Evolutionary conservation across 2,329 filamentous ascomycete genomes (phyloP), one percentile per base, ranked within the genome.

Genomic region (Trichoderma atroviride): DNA sequence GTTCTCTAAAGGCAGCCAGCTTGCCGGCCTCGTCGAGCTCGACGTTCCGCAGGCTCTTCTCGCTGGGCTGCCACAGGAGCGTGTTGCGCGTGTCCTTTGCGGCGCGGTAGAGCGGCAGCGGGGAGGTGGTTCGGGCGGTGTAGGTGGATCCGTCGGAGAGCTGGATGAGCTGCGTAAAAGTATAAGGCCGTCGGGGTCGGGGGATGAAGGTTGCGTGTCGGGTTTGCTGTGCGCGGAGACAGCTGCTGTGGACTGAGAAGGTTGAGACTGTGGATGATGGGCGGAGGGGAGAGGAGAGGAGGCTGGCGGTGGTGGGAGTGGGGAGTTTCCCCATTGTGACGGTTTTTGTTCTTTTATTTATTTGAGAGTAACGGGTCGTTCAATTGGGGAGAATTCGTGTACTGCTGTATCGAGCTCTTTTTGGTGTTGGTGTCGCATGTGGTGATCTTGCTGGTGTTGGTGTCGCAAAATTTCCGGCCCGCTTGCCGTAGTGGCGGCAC

Each of bases 1-100:
- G 87, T 71, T 87, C 87, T 76, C 96, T 87, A 84, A 99, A 99
- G 68, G 92, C 92, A 64, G 91, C 92, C 76, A 99, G 82, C 77
- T 92, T 89, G 22, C 96, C 96, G 3, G 96, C 95, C 86, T 98
- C 96, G 80, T 99, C 96, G 72, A 96, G 89, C 83, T 99, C 96
- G 69, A 97, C 87, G 79, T 96, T 97, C 78, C 91, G 84, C 75
- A 99, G 85, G 71, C 91, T 91, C 81, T 89, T 89, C 74, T 92
- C 90, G 70, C 86, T 90, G 0, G 96, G 96, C 80, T 98, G 96
- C 96, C 96, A 99, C 66, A 97, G 82, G 2, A 92, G 84, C 76
- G 92, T 91, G 84, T 98, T 99, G 75, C 93, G 89, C 56, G 91
- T 92, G 83, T 99, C 96, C 81, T 97, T 96, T 71, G 83, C 82